These are phyloP conservation scores for Huntiella decipiens DNA, from an alignment of 2,329 filamentous ascomycete species.

Conservation along the genomic window DNA sequence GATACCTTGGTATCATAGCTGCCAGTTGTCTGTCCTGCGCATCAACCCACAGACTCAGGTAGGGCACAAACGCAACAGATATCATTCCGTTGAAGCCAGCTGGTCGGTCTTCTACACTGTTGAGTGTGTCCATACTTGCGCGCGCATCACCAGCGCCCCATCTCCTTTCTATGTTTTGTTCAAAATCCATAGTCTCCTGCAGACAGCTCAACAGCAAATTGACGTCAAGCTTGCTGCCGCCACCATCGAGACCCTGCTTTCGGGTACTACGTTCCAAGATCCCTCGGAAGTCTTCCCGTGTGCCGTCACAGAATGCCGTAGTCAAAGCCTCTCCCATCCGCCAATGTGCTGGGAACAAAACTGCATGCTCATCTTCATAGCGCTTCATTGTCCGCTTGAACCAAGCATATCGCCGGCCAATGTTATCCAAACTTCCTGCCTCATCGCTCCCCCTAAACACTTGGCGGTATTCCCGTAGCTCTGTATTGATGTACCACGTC, in stretches of 20 bases:
- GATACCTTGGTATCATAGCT: conserved; percentile 70
- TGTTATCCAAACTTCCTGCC: conserved; percentile 90
- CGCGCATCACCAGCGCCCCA: conserved; percentile 51
- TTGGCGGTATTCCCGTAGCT: conserved; percentile 84
- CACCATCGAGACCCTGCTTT: conserved; percentile 34
- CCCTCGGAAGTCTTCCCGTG: conserved; percentile 82
- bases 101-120: conserved; percentile 55
- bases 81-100: conserved; percentile 77
- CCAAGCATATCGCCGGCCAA: conserved; percentile 86
- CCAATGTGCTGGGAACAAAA: conserved; percentile 76
- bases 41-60: conserved; percentile 91
- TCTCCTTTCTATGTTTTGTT: conserved; percentile 70
- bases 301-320: conserved; percentile 87
- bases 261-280: conserved; percentile 81
- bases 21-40: conserved; percentile 83
- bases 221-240: conserved; percentile 67
- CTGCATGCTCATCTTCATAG: conserved; percentile 81
- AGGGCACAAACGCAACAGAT: conserved; percentile 92
- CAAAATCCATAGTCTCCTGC: conserved; percentile 92
- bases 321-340: conserved; percentile 77
- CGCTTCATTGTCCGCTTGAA: conserved; percentile 90
- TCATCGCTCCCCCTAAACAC: conserved; percentile 95
- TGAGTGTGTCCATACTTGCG: conserved; percentile 76
- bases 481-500: conserved; percentile 96
- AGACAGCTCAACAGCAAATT: conserved; percentile 74